Base-by-base conservation (phyloP, 2,329 filamentous ascomycete genomes). In the Pseudogymnoascus sp. region DNA sequence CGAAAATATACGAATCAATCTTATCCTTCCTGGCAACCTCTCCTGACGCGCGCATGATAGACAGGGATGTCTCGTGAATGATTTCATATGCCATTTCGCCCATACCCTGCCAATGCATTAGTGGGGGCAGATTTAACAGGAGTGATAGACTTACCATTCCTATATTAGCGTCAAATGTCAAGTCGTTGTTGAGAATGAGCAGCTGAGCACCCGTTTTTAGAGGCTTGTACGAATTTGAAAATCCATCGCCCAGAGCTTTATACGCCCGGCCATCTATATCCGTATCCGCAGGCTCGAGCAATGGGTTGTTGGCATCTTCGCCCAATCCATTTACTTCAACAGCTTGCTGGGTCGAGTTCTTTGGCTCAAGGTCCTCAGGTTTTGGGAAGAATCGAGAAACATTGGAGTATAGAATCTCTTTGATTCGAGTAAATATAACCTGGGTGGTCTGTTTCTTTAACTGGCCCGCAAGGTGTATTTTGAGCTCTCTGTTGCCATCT, bases 41-140 rank as follows among this genome's bases (percentile, higher is more conserved):
- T 5, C 81, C 78, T 67, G 92, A 89, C 29, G 91, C 93, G 59
- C 86, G 83, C 66, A 92, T 84, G 15, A 99, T 83, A 3, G 92
- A 92, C 60, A 88, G 78, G 0, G 92, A 97, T 1, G 92, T 94
- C 74, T 95, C 91, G 70, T 93, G 89, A 27, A 99, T 91, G 66
- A 97, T 94, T 69, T 86, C 86, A 71, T 90, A 88, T 5, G 87
- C 87, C 3, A 90, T 79, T 68, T 90, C 87, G 17, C 66, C 62
- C 15, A 63, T 66, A 63, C 66, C 66, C 69, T 71, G 60, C 15
- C 42, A 29, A 31, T 65, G 41, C 62, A 29, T 61, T 64, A 71
- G 48, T 27, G 41, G 39, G 5, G 13, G 48, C 41, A 59, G 27
- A 31, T 42, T 44, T 21, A 15, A 5, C 41, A 13, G 21, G 35